Evolutionary conservation across 805 yeast species (phyloP).

Genomic region (Lipomyces kockii): DNA sequence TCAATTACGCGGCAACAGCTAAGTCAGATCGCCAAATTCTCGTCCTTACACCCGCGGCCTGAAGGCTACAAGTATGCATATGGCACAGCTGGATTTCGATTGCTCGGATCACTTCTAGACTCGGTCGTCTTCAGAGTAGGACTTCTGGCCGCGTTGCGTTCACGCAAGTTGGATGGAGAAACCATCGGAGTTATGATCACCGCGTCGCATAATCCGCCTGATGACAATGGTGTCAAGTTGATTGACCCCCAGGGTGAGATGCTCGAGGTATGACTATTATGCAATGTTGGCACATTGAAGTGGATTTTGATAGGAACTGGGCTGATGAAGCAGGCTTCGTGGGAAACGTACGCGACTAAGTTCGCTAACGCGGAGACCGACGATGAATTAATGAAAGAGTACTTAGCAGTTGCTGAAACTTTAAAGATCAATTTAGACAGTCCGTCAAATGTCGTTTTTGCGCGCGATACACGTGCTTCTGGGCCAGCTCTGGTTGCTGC

Average conservation of each 20-base stretch:
- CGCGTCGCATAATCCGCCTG: slow-evolving; percentile 55
- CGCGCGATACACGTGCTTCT: slow-evolving; percentile 85
- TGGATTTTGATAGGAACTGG: neutral
- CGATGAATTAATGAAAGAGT: slow-evolving; percentile 50
- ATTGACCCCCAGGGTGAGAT: slow-evolving; percentile 68
- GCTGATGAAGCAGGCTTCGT: slow-evolving; percentile 45
- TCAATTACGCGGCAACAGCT: slow-evolving; percentile 8
- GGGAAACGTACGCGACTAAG: slow-evolving; percentile 83
- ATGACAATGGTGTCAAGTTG: slow-evolving; percentile 90
- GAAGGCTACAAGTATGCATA: slow-evolving; percentile 58
- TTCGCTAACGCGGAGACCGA: slow-evolving; percentile 71
- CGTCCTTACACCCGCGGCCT: slow-evolving; percentile 53
- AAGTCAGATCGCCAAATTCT: slow-evolving; percentile 22
- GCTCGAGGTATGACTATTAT: slow-evolving; percentile 34
- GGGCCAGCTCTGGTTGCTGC: slow-evolving; percentile 69
- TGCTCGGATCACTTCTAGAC: slow-evolving; percentile 69
- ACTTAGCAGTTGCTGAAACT: slow-evolving; percentile 49
- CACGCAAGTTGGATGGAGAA: slow-evolving; percentile 68
- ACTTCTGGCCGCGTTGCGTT: slow-evolving; percentile 77
- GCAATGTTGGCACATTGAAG: neutral
- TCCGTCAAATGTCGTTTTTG: slow-evolving; percentile 59
- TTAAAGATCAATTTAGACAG: slow-evolving; percentile 51
- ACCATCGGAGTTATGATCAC: slow-evolving; percentile 93
- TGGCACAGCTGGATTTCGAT: slow-evolving; percentile 98
- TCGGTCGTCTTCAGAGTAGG: slow-evolving; percentile 86